These are phyloP conservation scores for Fagus sylvatica DNA, from an alignment of 306 rosid species.

Conservation along the genomic window DNA sequence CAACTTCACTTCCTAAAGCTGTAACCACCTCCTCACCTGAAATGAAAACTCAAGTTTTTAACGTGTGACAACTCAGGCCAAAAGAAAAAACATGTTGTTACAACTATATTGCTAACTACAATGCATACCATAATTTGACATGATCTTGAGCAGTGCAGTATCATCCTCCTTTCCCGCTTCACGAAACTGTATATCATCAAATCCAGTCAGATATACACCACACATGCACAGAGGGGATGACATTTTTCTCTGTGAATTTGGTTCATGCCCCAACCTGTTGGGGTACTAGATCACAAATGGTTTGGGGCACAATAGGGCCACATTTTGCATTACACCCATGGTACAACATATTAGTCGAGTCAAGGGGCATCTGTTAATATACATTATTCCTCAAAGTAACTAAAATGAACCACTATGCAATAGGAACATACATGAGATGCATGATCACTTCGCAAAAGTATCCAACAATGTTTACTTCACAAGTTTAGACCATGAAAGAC, in stretches of 20 bases:
- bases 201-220: background rate
- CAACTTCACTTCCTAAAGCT: conserved; percentile 96
- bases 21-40: conserved; percentile 97
- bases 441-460: background rate
- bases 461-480: background rate
- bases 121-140: conserved; percentile 80
- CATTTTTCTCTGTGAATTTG: no score
- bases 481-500: no score
- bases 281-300: no score
- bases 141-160: conserved; percentile 52
- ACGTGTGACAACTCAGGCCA: background rate
- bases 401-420: background rate
- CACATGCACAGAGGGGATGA: background rate
- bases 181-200: conserved; percentile 57
- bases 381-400: background rate
- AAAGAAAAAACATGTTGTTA: conserved; percentile 15
- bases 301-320: no score
- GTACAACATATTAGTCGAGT: background rate
- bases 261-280: no score
- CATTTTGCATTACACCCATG: no score
- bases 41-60: background rate
- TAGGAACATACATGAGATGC: background rate
- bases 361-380: background rate
- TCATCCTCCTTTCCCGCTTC: conserved; percentile 62
- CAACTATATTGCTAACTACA: conserved; percentile 3